Percentiles rank a stretch among this genome's conserved stretches.
Evolutionary conservation across 176 grass and related monocot genomes (phyloP).

Genomic region (Carex scoparia): DNA sequence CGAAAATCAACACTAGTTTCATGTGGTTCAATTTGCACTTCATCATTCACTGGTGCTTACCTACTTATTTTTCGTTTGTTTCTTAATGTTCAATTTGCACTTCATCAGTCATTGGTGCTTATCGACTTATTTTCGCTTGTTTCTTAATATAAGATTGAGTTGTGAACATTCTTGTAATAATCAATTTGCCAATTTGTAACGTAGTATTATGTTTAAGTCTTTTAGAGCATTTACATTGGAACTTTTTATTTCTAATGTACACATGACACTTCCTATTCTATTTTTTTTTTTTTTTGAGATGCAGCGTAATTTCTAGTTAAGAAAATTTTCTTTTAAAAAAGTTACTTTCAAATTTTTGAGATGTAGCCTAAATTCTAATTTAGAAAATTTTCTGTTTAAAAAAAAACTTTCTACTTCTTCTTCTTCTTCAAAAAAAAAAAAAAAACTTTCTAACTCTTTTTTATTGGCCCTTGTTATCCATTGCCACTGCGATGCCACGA

Average conservation of each 20-base stretch:
- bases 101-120: background rate
- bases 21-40: background rate
- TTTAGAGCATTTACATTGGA: too few relatives aligned
- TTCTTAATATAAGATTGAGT: background rate
- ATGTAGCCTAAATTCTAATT: too few relatives aligned
- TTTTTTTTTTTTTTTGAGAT: too few relatives aligned
- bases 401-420: too few relatives aligned
- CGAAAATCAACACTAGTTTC: background rate
- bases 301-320: too few relatives aligned
- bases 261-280: too few relatives aligned
- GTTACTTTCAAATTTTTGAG: too few relatives aligned
- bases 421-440: too few relatives aligned
- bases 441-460: too few relatives aligned
- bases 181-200: background rate
- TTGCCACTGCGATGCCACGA: background rate
- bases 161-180: background rate
- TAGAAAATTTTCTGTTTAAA: too few relatives aligned
- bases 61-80: background rate
- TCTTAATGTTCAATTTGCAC: background rate
- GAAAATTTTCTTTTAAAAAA: too few relatives aligned
- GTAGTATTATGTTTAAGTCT: background rate
- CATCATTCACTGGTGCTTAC: background rate
- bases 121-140: background rate
- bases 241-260: too few relatives aligned
- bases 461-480: background rate